Percentiles rank a stretch among this genome's conserved stretches.
Evolutionary conservation across 2,329 filamentous ascomycete species (phyloP).

Genomic region (Aspergillus sp.): DNA sequence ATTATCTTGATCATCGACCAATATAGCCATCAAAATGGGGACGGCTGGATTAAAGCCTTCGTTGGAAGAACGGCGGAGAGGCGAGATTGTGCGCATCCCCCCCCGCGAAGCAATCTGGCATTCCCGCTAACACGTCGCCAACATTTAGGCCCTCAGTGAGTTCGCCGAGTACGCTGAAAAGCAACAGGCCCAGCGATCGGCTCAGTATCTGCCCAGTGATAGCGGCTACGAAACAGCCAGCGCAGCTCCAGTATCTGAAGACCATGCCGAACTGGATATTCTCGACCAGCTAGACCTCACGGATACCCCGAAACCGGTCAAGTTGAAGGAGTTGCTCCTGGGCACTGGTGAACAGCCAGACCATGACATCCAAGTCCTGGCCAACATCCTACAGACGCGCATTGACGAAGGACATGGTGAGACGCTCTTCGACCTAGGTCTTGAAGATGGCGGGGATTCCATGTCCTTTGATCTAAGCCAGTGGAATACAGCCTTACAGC

Average conservation of each 20-base stretch:
- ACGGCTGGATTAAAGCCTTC: conserved; percentile 58
- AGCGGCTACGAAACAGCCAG: conserved; percentile 44
- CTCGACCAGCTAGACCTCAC: conserved; percentile 75
- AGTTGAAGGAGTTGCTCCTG: conserved; percentile 75
- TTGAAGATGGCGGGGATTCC: conserved; percentile 84
- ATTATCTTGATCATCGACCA: neutral
- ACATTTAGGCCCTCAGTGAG: conserved; percentile 74
- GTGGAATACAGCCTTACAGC: conserved; percentile 71
- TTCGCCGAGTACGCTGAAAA: conserved; percentile 98
- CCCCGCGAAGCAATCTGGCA: conserved; percentile 2
- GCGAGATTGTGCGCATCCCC: conserved; percentile 68
- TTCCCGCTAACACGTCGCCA: conserved; percentile 11
- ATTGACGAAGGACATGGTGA: conserved; percentile 85
- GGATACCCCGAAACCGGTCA: conserved; percentile 66
- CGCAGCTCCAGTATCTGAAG: conserved; percentile 50
- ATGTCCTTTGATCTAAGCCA: conserved; percentile 75
- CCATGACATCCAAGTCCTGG: conserved; percentile 63
- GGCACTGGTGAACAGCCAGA: conserved; percentile 55
- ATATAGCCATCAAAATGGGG: conserved; percentile 29
- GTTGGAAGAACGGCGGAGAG: conserved; percentile 78
- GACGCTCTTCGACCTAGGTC: conserved; percentile 85
- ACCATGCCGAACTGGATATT: conserved; percentile 87
- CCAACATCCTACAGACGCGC: conserved; percentile 65
- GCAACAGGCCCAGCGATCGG: conserved; percentile 67
- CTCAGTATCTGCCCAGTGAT: conserved; percentile 42